A percentile compares a stretch with the other conserved stretches of the same genome.
phyloP scores from a whole-genome alignment of 257 asterid genomes.

The Solanum virginianum region DNA sequence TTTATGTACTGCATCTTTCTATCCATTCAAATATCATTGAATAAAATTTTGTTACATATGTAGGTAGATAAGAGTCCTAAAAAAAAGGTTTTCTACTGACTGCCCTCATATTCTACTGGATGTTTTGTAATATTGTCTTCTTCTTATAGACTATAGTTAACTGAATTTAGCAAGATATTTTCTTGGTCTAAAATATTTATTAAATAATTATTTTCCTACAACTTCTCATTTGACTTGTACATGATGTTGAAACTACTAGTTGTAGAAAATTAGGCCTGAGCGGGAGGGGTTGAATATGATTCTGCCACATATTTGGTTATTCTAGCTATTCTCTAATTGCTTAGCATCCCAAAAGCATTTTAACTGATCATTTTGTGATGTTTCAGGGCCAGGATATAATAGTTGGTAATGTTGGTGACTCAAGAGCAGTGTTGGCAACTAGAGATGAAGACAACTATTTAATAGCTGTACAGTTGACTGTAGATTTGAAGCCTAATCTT shows the following conservation, averaged over 20 bases:
- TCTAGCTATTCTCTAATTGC: not conserved
- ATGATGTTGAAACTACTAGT: not conserved
- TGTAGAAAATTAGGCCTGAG: not conserved
- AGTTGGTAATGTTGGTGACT: constrained; percentile 92
- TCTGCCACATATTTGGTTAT: not conserved
- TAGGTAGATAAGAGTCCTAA: not conserved
- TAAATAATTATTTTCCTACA: not conserved
- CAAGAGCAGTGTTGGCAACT: constrained; percentile 90
- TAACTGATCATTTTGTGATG: not conserved
- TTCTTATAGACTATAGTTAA: not conserved
- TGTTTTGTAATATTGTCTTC: not conserved
- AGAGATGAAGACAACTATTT: constrained; percentile 59
- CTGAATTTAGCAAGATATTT: not conserved
- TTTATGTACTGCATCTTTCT: not conserved
- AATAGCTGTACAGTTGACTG: constrained; percentile 81
- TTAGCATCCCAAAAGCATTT: not conserved
- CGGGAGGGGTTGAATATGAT: not conserved
- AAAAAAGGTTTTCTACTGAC: not conserved
- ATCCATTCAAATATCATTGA: not conserved
- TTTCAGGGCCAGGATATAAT: constrained; percentile 79
- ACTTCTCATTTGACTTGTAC: not conserved
- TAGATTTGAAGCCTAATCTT: constrained; percentile 99
- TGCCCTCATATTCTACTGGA: not conserved
- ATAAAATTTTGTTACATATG: not conserved
- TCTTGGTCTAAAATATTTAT: not conserved